Conservation (phyloP, 306 rosid species). For the Dryas alaskensis region DNA sequence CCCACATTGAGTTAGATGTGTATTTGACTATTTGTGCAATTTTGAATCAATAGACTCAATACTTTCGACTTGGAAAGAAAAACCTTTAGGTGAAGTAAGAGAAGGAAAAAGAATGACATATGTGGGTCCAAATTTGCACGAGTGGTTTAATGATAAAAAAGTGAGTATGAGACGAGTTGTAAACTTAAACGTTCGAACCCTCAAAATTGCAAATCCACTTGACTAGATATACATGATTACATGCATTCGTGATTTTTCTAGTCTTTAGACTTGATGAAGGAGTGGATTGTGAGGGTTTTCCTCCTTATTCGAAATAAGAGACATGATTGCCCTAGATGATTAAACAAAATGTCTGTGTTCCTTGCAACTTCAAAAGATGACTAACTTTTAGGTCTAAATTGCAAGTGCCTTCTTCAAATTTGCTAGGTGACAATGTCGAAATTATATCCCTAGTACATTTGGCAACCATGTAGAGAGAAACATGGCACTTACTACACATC, state of each 20-base stretch:
- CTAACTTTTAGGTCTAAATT: constrained; percentile 12
- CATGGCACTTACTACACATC: constrained; percentile 29
- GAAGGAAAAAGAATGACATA: too few relatives aligned
- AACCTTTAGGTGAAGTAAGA: too few relatives aligned
- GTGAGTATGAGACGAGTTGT: background rate
- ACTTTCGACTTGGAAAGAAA: too few relatives aligned
- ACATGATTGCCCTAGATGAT: background rate
- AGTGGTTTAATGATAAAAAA: too few relatives aligned
- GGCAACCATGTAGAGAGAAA: background rate
- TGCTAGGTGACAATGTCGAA: background rate
- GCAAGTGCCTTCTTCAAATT: background rate
- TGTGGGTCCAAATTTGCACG: too few relatives aligned
- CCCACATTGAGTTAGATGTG: too few relatives aligned
- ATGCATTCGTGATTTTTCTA: background rate
- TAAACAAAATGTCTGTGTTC: background rate
- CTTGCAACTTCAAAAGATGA: constrained; percentile 15
- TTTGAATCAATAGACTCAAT: too few relatives aligned
- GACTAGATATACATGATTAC: too few relatives aligned
- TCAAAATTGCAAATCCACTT: too few relatives aligned
- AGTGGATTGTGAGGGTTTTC: background rate
- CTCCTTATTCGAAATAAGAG: background rate
- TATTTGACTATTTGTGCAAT: too few relatives aligned
- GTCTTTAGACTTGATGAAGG: background rate
- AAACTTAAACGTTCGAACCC: background rate
- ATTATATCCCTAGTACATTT: background rate